Percentiles rank a stretch among this genome's conserved stretches.
phyloP scores from a whole-genome alignment of 176 grass and related monocot species.

The Oryza meridionalis region DNA sequence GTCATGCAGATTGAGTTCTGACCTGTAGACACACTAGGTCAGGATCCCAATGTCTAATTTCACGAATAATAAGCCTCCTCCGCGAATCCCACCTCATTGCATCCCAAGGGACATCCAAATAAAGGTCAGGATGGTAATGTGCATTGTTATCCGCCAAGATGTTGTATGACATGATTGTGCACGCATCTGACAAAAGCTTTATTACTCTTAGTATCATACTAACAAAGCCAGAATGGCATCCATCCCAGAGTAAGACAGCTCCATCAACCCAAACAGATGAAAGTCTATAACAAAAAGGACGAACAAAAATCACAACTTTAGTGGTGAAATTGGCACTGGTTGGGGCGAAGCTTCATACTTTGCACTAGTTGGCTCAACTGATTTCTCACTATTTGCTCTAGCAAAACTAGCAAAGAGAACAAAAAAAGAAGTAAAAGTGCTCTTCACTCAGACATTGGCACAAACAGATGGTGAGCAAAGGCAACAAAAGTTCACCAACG shows the following conservation, averaged over 20 bases:
- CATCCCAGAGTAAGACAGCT: not conserved
- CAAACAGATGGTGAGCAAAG: slow-evolving; percentile 33
- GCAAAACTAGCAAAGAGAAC: not conserved
- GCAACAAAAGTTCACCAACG: not conserved
- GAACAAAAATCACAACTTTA: slow-evolving; percentile 11
- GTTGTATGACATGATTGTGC: slow-evolving; percentile 86
- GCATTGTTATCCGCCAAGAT: slow-evolving; percentile 85
- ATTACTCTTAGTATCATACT: not conserved
- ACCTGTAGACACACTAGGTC: slow-evolving; percentile 93
- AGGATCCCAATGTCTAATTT: slow-evolving; percentile 72
- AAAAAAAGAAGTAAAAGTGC: not conserved
- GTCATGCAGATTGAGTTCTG: slow-evolving; percentile 34
- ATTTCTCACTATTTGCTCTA: not conserved
- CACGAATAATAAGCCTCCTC: slow-evolving; percentile 63
- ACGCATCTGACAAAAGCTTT: slow-evolving; percentile 54
- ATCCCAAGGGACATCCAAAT: slow-evolving; percentile 65
- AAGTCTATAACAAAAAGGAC: not conserved
- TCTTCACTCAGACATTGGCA: slow-evolving; percentile 27
- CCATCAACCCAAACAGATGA: not conserved
- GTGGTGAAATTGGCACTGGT: not conserved
- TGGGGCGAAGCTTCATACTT: not conserved
- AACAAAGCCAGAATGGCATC: not conserved
- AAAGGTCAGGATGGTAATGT: slow-evolving; percentile 63
- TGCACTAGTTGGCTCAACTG: not conserved
- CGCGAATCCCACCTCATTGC: slow-evolving; percentile 77